Conservation (phyloP, 352 stramenopile species). For the Globisporangium spiculum region DNA sequence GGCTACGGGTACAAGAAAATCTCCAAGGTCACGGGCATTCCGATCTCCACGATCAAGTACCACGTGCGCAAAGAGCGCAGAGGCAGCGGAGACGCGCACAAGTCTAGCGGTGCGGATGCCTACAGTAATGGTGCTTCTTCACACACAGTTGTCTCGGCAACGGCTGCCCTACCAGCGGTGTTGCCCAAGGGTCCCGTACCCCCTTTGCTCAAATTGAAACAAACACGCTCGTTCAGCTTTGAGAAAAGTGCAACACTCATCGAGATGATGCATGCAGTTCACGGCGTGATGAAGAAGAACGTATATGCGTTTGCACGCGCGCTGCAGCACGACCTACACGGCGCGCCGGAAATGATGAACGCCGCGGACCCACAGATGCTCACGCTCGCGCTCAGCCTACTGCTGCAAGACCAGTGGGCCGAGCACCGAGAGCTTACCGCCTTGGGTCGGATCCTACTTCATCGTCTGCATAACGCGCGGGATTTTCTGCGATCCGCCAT, state of each 20-base stretch:
- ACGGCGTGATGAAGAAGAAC: conserved; percentile 12
- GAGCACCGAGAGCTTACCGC: conserved; percentile 2
- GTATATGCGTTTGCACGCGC: conserved; percentile 16
- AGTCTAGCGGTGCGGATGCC: neutral
- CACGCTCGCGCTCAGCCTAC: conserved; percentile 7
- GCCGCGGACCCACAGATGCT: conserved; percentile 13
- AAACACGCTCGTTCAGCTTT: neutral
- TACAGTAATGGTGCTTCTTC: neutral
- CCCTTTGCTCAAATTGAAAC: neutral
- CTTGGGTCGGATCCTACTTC: conserved; percentile 6
- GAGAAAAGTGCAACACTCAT: conserved; percentile 1
- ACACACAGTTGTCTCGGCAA: neutral
- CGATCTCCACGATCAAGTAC: conserved; percentile 23
- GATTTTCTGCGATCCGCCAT: conserved; percentile 13
- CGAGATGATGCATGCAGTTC: conserved; percentile 10
- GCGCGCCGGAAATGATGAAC: conserved; percentile 9
- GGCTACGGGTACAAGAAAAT: conserved; percentile 22
- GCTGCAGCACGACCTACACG: conserved; percentile 15
- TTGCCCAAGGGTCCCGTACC: neutral
- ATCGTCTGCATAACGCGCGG: conserved; percentile 7
- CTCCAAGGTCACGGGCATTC: conserved; percentile 20
- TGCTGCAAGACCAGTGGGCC: conserved; percentile 9
- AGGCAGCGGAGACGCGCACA: neutral
- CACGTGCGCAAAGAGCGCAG: conserved; percentile 17
- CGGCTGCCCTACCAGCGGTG: neutral